These are phyloP conservation scores for Beta lomatogona DNA, from an alignment of 179 eudicot species.

Conservation along the genomic window DNA sequence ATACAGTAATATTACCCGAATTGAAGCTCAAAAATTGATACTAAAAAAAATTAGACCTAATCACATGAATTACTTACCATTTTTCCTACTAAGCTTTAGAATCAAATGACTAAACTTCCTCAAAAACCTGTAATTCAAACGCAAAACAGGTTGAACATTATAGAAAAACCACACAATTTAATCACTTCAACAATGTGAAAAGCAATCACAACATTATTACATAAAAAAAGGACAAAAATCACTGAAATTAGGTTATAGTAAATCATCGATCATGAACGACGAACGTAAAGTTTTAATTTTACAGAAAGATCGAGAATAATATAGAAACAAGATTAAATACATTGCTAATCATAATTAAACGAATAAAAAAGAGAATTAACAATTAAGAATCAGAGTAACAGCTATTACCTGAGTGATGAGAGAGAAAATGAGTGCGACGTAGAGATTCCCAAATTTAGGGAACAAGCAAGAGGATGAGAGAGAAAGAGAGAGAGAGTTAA, in stretches of 20 bases:
- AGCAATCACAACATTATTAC: not conserved
- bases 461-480: not conserved
- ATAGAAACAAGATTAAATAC: not conserved
- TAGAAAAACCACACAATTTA: not conserved
- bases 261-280: not conserved
- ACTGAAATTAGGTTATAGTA: conserved; percentile 16
- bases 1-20: not conserved
- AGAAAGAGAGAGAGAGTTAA: not conserved
- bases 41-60: not conserved
- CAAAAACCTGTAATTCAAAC: conserved; percentile 16
- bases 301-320: not conserved
- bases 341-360: not conserved
- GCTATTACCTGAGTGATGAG: conserved; percentile 11
- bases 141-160: not conserved
- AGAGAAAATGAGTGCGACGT: not conserved
- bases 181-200: not conserved
- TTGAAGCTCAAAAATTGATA: not conserved
- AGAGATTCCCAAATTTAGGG: not conserved
- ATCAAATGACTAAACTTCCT: not conserved
- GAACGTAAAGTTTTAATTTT: not conserved
- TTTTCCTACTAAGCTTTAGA: not conserved
- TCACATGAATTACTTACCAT: conserved; percentile 27
- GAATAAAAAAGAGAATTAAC: not conserved
- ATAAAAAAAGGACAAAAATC: not conserved
- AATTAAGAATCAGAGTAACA: not conserved